Evolutionary conservation across 2,329 filamentous ascomycete genomes (phyloP).

Genomic region (Neonectria punicea): DNA sequence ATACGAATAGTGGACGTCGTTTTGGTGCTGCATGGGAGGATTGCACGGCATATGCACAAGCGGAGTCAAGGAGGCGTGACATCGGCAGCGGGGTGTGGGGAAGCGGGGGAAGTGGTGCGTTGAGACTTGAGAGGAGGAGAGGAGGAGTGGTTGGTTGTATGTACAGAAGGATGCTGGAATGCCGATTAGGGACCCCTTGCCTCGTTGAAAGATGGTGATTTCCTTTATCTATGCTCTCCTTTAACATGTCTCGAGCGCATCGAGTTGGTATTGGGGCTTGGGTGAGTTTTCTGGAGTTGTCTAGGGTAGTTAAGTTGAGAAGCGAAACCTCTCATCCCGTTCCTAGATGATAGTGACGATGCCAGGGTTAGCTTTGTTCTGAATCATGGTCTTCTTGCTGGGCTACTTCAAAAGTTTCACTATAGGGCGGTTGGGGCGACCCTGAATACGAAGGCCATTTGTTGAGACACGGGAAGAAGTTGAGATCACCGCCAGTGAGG

Average conservation of each 20-base stretch:
- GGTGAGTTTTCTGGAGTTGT: too few relatives aligned
- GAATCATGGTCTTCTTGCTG: not conserved
- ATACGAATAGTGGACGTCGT: not conserved
- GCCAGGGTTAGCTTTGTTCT: not conserved
- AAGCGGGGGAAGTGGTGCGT: slow-evolving; percentile 10
- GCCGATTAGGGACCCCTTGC: not conserved
- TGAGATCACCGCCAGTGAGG: not conserved
- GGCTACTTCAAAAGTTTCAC: not conserved
- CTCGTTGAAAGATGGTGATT: not conserved
- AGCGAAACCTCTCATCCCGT: not conserved
- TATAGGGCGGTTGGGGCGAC: not conserved
- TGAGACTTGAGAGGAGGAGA: not conserved
- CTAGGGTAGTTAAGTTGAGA: not conserved
- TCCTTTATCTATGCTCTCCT: not conserved
- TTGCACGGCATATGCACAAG: slow-evolving; percentile 16
- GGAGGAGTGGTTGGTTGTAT: not conserved
- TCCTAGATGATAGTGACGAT: not conserved
- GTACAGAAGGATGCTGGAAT: slow-evolving; percentile 1
- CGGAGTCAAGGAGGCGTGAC: slow-evolving; percentile 15
- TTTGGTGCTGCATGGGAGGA: slow-evolving; percentile 11
- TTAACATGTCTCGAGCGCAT: not conserved
- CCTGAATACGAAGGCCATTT: not conserved
- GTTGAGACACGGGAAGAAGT: not conserved
- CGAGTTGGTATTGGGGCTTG: not conserved
- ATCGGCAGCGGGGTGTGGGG: slow-evolving; percentile 24